Evolutionary conservation across 441 rosid genomes (phyloP), one percentile per base, ranked within the genome.

Genomic region (Macaranga tanarius): DNA sequence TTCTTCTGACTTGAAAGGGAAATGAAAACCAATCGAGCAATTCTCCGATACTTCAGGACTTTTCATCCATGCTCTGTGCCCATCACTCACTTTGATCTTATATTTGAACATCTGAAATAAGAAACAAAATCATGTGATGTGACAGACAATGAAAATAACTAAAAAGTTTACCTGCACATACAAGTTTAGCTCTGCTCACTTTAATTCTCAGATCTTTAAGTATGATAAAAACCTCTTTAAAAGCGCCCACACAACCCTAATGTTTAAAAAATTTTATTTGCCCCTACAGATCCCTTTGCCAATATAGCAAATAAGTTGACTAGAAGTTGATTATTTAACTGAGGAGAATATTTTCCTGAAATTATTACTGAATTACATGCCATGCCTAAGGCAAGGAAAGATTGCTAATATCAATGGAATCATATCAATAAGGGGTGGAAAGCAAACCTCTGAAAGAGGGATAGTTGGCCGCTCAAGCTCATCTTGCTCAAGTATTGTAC

Each of bases 1-100:
- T 69, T 77, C 86, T 64, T 78, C 84, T 17, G 80, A 62, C 51
- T 71, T 79, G 61, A 70, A 78, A 42, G 92, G 95, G 57, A 91
- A 92, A 84, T 82, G 86, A 69, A 92, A 90, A 16, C 99, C 98
- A 0, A 78, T 85, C 9, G 98, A 91, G 80, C 99, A 88, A 67
- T 92, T 95, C 79, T 85, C 71, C 85, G 91, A 74, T 75, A 66
- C 67, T 74, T 95, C 96, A 11, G 99, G 97, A 75, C 79, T 81
- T 80, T 86, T 90, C 89, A 95, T 86, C 96, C 99, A 92, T 76
- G 90, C 95, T 83, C 90, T 88, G 69, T 82, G 85, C 34, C 89
- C 96, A 77, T 88, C 93, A 31, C 96, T 83, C 66, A 87, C 88
- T 87, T 87, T 91, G 45, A 92, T 86, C 79, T 86, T 88, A 62